Evolutionary conservation across 768 basidiomycete species (phyloP).

Genomic region (Neoboletus brunneissimus): DNA sequence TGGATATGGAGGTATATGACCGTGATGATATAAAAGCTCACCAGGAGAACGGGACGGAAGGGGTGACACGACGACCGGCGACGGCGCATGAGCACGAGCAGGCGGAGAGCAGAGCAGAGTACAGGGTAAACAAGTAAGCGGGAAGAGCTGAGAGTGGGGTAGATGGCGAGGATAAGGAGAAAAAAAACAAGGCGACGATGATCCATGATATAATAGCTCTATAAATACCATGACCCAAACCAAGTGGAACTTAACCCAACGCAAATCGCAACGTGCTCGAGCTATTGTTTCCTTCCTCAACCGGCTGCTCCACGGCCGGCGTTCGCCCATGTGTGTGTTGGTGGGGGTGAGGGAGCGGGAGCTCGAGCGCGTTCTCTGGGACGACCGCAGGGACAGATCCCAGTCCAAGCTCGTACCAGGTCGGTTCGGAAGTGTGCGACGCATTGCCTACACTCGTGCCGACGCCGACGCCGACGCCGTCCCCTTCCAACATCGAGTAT

Average conservation of each 20-base stretch:
- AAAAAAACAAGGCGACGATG: not conserved
- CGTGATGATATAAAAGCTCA: constrained; percentile 9
- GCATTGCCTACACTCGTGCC: constrained; percentile 3
- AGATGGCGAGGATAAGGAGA: not conserved
- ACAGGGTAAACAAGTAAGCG: not conserved
- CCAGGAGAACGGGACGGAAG: not conserved
- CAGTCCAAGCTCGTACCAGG: constrained; percentile 33
- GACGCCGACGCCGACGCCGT: constrained; percentile 18
- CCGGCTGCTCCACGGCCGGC: constrained; percentile 9
- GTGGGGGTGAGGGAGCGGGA: constrained; percentile 14
- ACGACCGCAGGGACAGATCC: constrained; percentile 15
- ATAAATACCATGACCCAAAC: constrained; percentile 23
- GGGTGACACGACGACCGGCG: constrained; percentile 6
- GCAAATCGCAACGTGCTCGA: constrained; percentile 34
- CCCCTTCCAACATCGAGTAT: constrained; percentile 34
- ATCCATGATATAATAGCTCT: constrained; percentile 21
- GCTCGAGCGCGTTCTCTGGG: constrained; percentile 6
- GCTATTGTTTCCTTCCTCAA: constrained; percentile 24
- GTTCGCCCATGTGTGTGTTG: not conserved
- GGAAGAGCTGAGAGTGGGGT: not conserved
- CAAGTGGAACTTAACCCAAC: constrained; percentile 19
- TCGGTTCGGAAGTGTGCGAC: constrained; percentile 9
- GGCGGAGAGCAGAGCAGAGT: not conserved
- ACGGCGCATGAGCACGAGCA: not conserved
- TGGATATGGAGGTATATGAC: constrained; percentile 4